Evolutionary conservation across 176 grass and related monocot genomes (phyloP).

Genomic region (Pontederia paniculata): DNA sequence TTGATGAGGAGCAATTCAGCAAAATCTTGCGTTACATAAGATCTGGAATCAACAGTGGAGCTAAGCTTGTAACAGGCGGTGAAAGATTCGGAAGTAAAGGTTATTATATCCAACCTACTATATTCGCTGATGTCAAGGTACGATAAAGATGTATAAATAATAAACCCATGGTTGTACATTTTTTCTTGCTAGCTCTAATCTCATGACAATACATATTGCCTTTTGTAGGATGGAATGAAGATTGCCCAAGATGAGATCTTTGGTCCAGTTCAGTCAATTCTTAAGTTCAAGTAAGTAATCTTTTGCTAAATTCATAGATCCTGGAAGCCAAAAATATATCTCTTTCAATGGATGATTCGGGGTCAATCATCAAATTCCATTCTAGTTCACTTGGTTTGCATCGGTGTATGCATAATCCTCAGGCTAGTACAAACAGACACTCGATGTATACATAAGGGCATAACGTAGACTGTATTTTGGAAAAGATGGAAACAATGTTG

Average conservation of each 20-base stretch:
- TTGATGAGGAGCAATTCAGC: constrained; percentile 69
- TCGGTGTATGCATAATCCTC: too few species aligned
- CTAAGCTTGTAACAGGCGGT: constrained; percentile 62
- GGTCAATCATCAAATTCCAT: background rate
- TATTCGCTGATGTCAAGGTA: constrained; percentile 73
- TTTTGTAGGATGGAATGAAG: constrained; percentile 59
- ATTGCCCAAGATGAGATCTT: constrained; percentile 91
- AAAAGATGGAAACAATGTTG: background rate
- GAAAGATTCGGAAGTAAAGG: constrained; percentile 45
- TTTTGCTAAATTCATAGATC: background rate
- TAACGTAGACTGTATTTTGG: background rate
- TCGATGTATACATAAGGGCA: background rate
- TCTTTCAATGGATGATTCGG: background rate
- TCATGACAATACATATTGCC: background rate
- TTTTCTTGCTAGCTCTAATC: background rate
- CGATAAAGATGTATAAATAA: background rate
- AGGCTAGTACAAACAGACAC: background rate
- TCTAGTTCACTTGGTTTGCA: too few species aligned
- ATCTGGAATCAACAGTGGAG: constrained; percentile 50
- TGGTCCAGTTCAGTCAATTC: constrained; percentile 86
- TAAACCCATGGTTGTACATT: background rate
- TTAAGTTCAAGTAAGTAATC: constrained; percentile 68
- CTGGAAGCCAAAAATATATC: background rate
- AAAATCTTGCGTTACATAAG: constrained; percentile 69
- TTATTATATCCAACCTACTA: constrained; percentile 78